These are phyloP conservation scores for Metroxylon sagu DNA, from an alignment of 176 grass and related monocot species.

Conservation along the genomic window DNA sequence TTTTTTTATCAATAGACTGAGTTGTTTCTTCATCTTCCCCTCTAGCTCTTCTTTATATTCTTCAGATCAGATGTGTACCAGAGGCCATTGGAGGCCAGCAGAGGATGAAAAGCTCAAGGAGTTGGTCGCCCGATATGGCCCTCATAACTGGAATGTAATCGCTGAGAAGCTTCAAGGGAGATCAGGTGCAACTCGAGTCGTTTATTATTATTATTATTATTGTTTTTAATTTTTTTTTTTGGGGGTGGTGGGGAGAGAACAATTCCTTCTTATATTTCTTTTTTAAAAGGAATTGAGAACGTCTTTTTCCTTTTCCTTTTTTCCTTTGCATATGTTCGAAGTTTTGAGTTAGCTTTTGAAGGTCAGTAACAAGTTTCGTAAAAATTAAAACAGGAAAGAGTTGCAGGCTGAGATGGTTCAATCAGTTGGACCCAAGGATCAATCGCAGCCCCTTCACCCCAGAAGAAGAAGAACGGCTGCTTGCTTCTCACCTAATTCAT, in stretches of 20 bases:
- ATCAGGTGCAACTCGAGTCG: constrained; percentile 47
- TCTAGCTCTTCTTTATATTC: no score
- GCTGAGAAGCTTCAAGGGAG: constrained; percentile 88
- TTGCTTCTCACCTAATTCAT: constrained; percentile 67
- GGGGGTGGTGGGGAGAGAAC: no score
- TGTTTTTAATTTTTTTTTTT: no score
- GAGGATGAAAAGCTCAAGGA: constrained; percentile 90
- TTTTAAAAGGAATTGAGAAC: no score
- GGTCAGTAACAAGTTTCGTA: no score
- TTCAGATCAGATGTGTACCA: constrained; percentile 52
- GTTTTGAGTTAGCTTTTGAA: no score
- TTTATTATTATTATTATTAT: no score
- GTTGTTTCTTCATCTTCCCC: no score
- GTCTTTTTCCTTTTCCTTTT: no score
- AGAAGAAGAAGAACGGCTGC: constrained; percentile 78
- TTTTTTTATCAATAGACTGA: no score
- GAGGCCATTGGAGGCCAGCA: constrained; percentile 86
- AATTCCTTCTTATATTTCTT: no score
- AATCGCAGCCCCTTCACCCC: constrained; percentile 81
- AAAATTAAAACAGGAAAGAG: constrained; percentile 55
- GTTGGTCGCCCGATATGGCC: constrained; percentile 58
- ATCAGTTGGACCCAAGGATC: constrained; percentile 85
- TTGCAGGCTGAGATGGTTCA: constrained; percentile 96
- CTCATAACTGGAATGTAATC: constrained; percentile 90
- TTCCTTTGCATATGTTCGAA: no score